Conservation (phyloP, 2,329 filamentous ascomycete genomes). For the Clonostachys byssicola region DNA sequence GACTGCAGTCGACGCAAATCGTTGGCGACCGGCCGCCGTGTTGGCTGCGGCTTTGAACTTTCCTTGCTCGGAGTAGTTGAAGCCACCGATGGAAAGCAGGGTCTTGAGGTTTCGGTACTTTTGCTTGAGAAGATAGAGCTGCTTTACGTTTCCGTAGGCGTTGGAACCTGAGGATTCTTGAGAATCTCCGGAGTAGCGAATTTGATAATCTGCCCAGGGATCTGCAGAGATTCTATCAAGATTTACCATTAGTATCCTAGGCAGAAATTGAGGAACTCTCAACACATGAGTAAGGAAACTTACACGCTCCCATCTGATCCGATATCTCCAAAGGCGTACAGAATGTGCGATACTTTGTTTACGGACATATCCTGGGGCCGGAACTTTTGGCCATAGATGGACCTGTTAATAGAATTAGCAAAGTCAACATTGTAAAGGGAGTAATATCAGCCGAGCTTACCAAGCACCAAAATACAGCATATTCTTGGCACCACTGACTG, state of each 20-base stretch:
- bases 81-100: slow-evolving; percentile 83
- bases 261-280: background rate
- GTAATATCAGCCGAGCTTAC: too few relatives aligned
- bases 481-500: too few relatives aligned
- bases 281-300: slow-evolving; percentile 8
- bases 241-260: background rate
- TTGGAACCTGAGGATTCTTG: slow-evolving; percentile 36
- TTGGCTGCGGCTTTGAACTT: slow-evolving; percentile 78
- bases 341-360: slow-evolving; percentile 67
- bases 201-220: background rate
- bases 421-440: too few relatives aligned
- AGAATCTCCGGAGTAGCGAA: background rate
- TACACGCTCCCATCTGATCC: slow-evolving; percentile 39
- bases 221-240: background rate
- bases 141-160: slow-evolving; percentile 84
- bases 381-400: slow-evolving; percentile 69
- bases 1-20: slow-evolving; percentile 71
- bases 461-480: too few relatives aligned
- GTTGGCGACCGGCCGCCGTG: slow-evolving; percentile 61
- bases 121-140: slow-evolving; percentile 80
- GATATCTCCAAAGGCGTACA: slow-evolving; percentile 55
- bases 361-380: slow-evolving; percentile 66
- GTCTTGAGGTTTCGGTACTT: slow-evolving; percentile 79
- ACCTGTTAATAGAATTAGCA: slow-evolving; percentile 16
- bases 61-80: slow-evolving; percentile 70